A percentile compares a stretch with the other conserved stretches of the same genome.
phyloP scores from a whole-genome alignment of 1,284 basidiomycete species.

The Marasmius oreades region DNA sequence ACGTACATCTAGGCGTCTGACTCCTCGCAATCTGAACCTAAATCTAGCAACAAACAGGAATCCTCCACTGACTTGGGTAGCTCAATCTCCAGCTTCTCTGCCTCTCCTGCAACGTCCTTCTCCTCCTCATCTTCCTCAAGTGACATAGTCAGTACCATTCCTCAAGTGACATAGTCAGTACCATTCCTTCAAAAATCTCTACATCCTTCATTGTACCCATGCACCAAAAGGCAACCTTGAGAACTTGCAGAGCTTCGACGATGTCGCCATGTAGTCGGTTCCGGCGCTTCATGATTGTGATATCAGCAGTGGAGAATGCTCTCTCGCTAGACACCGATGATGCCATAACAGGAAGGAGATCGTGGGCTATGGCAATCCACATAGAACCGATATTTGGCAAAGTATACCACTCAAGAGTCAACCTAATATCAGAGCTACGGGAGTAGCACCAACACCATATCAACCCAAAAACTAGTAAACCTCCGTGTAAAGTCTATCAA shows the following conservation, averaged over 20 bases:
- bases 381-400: background rate
- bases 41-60: background rate
- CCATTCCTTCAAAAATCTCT: background rate
- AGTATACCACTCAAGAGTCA: too few relatives aligned
- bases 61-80: background rate
- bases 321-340: background rate
- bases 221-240: slow-evolving; percentile 11
- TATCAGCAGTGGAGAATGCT: slow-evolving; percentile 12
- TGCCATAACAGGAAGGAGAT: background rate
- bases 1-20: too few relatives aligned
- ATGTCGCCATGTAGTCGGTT: slow-evolving; percentile 17
- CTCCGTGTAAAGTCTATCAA: too few relatives aligned
- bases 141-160: too few relatives aligned
- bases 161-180: background rate
- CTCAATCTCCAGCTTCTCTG: background rate
- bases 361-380: background rate
- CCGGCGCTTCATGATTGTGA: slow-evolving; percentile 15
- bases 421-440: too few relatives aligned
- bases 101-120: background rate
- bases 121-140: background rate
- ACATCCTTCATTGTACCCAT: too few relatives aligned
- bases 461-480: too few relatives aligned
- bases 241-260: slow-evolving; percentile 16
- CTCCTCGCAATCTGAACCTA: background rate
- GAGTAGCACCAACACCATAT: too few relatives aligned